Evolutionary conservation across 2,329 filamentous ascomycete genomes (phyloP).

Genomic region (Aspergillus persii): DNA sequence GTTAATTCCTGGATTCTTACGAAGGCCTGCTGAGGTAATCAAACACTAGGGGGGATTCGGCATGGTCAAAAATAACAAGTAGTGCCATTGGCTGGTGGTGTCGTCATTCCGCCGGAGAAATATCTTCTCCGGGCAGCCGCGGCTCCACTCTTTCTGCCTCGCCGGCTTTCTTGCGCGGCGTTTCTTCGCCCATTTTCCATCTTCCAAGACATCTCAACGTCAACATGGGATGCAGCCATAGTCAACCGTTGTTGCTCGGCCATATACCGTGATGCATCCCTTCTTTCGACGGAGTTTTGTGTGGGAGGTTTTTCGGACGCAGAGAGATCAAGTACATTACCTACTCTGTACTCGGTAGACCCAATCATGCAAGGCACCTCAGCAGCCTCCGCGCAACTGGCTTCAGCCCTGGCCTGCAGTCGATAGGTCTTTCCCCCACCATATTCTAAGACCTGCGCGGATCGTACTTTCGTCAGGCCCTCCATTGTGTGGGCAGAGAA

Average conservation of each 20-base stretch:
- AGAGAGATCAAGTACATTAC: background rate
- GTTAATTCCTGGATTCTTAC: too few relatives aligned
- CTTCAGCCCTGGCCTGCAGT: background rate
- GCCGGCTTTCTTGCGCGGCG: background rate
- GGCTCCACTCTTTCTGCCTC: background rate
- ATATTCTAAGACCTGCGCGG: background rate
- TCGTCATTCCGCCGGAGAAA: conserved; percentile 3
- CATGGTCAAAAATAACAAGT: conserved; percentile 3
- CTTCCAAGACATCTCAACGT: background rate
- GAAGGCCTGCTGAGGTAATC: background rate
- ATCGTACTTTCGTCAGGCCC: background rate
- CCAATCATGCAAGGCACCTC: conserved; percentile 6
- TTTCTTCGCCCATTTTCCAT: background rate
- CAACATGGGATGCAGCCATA: background rate
- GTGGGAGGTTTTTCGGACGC: background rate
- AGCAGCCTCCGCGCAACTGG: background rate
- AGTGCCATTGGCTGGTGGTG: conserved; percentile 4
- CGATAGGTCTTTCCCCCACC: background rate
- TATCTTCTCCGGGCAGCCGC: background rate
- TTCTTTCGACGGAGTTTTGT: background rate
- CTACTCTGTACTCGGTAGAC: background rate
- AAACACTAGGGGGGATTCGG: background rate
- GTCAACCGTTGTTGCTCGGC: background rate
- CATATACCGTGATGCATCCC: background rate
- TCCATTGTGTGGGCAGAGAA: background rate